Evolutionary conservation across 371 early-diverging fungal genomes (phyloP), one percentile per base, ranked within the genome.

Genomic region (Parasitella parasitica): DNA sequence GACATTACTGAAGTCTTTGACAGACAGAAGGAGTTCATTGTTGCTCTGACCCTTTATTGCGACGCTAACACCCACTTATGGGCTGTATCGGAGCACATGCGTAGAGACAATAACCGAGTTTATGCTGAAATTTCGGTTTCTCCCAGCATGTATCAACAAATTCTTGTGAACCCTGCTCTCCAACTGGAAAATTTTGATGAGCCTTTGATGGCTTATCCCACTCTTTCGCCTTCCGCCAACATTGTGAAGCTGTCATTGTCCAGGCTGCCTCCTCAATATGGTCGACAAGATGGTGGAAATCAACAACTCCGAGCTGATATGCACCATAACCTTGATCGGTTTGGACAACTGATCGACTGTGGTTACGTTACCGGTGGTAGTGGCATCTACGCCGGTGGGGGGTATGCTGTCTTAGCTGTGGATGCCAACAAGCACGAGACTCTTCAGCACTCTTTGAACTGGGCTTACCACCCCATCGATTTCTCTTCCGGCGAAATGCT

Each of bases 381-480:
- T 15, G 49, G 49, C 2, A 22, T 57, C 9, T 57, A 34, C 32
- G 24, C 35, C 6, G 57, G 57, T 20, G 20, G 35, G 20, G 57
- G 57, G 1, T 57, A 57, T 24, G 57, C 48, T 8, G 57, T 57
- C 15, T 32, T 57, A 53, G 75, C 26, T 54, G 66, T 9, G 80
- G 78, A 48, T 75, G 75, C 20, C 77, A n/a, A n/a, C n/a, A 75
- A 35, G 63, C 64, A 5, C 58, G 64, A 6, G 37, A 83, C 12
- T 84, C 83, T 63, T 75, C 77, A 18, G 80, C 85, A 1, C 82
- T 83, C 53, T 78, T 82, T 2, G 81, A 83, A 43, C 82, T 83
- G 16, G 85, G 0, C 27, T 11, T 57, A 57, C 48, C 24, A 13
- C 12, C 57, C 57, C 3, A 12, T 57, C 2, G 34, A 46, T 2